phyloP scores from a whole-genome alignment of 208 protist species.

The Trypanosoma vivax region DNA sequence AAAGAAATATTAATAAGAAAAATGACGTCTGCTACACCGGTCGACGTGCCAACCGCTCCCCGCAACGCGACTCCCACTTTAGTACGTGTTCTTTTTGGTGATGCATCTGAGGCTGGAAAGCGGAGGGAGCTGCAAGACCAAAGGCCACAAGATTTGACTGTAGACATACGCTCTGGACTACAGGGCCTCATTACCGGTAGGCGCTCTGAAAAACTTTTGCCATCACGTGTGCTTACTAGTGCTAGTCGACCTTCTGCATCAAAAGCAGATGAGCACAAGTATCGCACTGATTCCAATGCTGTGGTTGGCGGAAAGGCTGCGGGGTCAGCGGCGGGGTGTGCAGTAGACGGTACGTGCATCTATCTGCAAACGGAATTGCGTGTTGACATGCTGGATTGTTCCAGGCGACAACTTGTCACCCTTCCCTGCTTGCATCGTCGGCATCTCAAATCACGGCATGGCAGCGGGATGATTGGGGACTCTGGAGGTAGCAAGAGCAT shows the following conservation, averaged over 20 bases:
- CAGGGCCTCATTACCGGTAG: too few species aligned
- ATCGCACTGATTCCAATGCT: neutral
- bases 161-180: too few species aligned
- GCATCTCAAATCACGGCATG: conserved; percentile 14
- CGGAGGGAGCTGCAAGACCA: too few species aligned
- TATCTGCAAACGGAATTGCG: neutral
- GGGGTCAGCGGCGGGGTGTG: neutral
- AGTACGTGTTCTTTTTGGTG: too few species aligned
- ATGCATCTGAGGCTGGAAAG: too few species aligned
- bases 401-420: conserved; percentile 11
- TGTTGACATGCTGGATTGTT: conserved; percentile 16
- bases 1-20: neutral
- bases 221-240: too few species aligned
- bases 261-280: too few species aligned
- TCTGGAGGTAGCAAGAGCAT: neutral
- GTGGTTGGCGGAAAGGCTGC: neutral
- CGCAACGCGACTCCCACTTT: neutral
- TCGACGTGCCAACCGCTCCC: conserved; percentile 14
- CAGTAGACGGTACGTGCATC: neutral
- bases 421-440: conserved; percentile 44
- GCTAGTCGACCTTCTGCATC: too few species aligned
- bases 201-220: too few species aligned
- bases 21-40: neutral
- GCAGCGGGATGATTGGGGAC: conserved; percentile 21
- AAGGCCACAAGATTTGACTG: too few species aligned